Percentiles rank a stretch among this genome's conserved stretches.
Evolutionary conservation across 1,284 basidiomycete genomes (phyloP).

Genomic region (Ustilago tritici): DNA sequence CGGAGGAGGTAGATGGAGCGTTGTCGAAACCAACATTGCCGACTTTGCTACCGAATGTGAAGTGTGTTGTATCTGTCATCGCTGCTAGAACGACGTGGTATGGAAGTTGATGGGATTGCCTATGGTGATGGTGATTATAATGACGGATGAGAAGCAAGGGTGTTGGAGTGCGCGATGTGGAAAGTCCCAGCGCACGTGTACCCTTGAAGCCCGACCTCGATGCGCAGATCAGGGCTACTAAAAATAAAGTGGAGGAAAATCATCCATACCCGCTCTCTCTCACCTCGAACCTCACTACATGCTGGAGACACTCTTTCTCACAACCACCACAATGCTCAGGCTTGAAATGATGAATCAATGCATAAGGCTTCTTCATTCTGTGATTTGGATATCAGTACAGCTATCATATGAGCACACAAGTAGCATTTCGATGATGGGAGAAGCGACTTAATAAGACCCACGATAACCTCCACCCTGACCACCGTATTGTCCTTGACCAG

Average conservation of each 20-base stretch:
- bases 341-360: neutral
- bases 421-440: neutral
- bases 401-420: neutral
- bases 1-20: neutral
- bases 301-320: neutral
- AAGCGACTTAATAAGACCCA: neutral
- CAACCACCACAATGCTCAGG: neutral
- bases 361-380: neutral
- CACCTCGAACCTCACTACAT: neutral
- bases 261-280: neutral
- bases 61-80: neutral
- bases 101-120: neutral
- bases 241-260: constrained; percentile 9
- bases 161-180: neutral
- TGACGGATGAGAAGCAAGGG: neutral
- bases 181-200: constrained; percentile 6
- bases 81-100: neutral
- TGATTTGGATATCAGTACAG: constrained; percentile 15
- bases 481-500: constrained; percentile 11
- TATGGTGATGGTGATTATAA: neutral
- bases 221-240: neutral
- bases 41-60: neutral
- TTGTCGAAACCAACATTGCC: neutral
- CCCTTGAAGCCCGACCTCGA: neutral
- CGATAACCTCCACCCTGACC: constrained; percentile 5